Evolutionary conservation across 164 flowering plant genomes (phyloP).

Genomic region (Litsea cubeba): DNA sequence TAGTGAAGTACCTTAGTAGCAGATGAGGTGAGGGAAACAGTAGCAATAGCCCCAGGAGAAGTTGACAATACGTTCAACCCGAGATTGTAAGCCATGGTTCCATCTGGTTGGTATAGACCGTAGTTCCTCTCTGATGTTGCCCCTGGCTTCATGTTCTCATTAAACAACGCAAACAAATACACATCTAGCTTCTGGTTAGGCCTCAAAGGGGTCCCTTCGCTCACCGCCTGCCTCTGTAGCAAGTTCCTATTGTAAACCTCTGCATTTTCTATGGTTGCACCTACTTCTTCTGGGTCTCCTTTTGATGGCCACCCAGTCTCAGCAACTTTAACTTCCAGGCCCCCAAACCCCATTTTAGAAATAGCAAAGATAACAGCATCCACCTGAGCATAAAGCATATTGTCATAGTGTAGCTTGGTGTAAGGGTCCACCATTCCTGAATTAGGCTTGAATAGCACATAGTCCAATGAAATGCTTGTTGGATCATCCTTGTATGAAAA

Average conservation of each 20-base stretch:
- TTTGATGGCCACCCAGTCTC: constrained; percentile 81
- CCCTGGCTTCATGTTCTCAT: constrained; percentile 67
- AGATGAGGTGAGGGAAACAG: constrained; percentile 43
- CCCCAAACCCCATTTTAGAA: constrained; percentile 32
- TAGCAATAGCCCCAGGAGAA: constrained; percentile 14
- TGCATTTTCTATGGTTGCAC: constrained; percentile 56
- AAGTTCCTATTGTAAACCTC: constrained; percentile 55
- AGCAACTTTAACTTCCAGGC: constrained; percentile 35
- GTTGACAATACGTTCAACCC: constrained; percentile 27
- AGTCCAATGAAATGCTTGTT: constrained; percentile 46
- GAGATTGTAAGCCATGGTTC: constrained; percentile 37
- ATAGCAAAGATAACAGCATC: constrained; percentile 58
- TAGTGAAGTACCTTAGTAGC: constrained; percentile 40
- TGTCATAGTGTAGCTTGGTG: constrained; percentile 48
- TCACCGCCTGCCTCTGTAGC: constrained; percentile 31
- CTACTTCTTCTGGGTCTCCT: constrained; percentile 56
- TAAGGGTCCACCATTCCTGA: constrained; percentile 49
- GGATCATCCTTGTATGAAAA: constrained; percentile 76
- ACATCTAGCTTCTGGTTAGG: constrained; percentile 38
- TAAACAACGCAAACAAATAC: constrained; percentile 61
- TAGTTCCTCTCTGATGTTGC: constrained; percentile 72
- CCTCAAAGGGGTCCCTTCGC: constrained; percentile 53
- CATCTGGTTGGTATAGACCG: constrained; percentile 67
- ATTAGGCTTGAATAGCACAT: constrained; percentile 64
- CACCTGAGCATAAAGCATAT: constrained; percentile 61